Base-by-base conservation (phyloP, 345 rosid species). In the Gossypium raimondii region DNA sequence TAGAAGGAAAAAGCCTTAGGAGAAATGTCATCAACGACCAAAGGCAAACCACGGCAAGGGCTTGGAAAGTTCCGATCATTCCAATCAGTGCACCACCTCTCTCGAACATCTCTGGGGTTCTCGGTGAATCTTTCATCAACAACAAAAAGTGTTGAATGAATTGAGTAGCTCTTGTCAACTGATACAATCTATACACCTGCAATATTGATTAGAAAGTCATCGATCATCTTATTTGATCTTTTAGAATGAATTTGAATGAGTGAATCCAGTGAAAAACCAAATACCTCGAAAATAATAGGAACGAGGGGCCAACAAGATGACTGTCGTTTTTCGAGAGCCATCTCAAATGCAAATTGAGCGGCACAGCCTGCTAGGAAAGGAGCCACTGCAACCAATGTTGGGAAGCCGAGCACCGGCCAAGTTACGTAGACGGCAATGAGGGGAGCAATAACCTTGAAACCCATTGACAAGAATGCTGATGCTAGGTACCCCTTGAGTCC, bases 301-400 rank as follows among this genome's bases (percentile, higher is more conserved):
- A 90, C 86, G 44, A 92, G 67, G 41, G 98, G 98, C 97, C 94
- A 90, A 80, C 97, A 89, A 2, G 98, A 90, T 3, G 97, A 89
- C 34, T 82, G 79, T 0, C 83, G 85, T 81, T 82, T 83, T 29
- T 92, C 87, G 66, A 89, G 76, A 74, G 56, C 44, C 67, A 73
- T 75, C 84, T 92, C 97, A 22, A 94, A 92, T 61, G 71, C 84
- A 67, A 80, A 84, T 77, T 94, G 98, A 78, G 83, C 92, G n/a
- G 85, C 82, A 71, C 97, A 94, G 29, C 98, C 97, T 69, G 84
- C 67, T 48, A 92, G 78, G 79, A 89, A 88, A 29, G 97, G 98
- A 84, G 84, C 77, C 50, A 94, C 94, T 29, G 97, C 86, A 47
- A 90, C 82, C 78, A 89, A 70, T 0, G 87, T 89, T 41, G 89